Evolutionary conservation across 2,329 filamentous ascomycete species (phyloP), one percentile per base, ranked within the genome.

Genomic region (Tolypocladium inflatum): DNA sequence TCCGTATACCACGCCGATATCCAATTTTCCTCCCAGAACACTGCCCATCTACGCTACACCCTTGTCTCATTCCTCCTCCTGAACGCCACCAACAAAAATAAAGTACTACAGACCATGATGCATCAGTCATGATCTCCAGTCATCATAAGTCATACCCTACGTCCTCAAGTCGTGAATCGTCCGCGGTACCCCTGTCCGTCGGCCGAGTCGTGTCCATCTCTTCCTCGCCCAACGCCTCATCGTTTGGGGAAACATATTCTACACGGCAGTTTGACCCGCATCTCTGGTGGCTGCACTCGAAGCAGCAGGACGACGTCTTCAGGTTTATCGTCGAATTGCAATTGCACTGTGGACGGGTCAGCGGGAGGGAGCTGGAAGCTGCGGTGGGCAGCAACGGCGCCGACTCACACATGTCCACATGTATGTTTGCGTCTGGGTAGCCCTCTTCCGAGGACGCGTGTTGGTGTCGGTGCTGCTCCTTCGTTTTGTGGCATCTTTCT

Each of bases 331-430:
- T 57, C 10, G 54, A n/a, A 1, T 1, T 33, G 23, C 68, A 70
- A 7, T 51, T 26, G 53, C 63, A 67, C 68, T 70, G 57, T 30
- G 21, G 6, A 15, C 35, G 17, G 4, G 43, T 55, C 23, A 52
- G 45, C 43, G 5, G 11, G 19, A 21, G 19, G 8, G 30, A 37
- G 30, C 19, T 17, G 15, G 10, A 7, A 2, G 8, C 26, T 11
- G 26, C 17, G 1, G 48, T 2, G 30, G 21, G 3, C 19, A 3
- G 48, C 11, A n/a, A 7, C 15, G 19, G 41, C 37, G 10, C 4
- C 4, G 2, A 67, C 70, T 69, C 63, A 72, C 70, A 39, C 70
- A 72, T 48, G 2, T 57, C 70, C 70, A 72, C 59, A 68, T 65
- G 38, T 60, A 64, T 33, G 52, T 58, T n/a, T 45, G 60, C n/a